Conservation (phyloP, 495 filamentous ascomycete species). For the Penicillium paradoxum region DNA sequence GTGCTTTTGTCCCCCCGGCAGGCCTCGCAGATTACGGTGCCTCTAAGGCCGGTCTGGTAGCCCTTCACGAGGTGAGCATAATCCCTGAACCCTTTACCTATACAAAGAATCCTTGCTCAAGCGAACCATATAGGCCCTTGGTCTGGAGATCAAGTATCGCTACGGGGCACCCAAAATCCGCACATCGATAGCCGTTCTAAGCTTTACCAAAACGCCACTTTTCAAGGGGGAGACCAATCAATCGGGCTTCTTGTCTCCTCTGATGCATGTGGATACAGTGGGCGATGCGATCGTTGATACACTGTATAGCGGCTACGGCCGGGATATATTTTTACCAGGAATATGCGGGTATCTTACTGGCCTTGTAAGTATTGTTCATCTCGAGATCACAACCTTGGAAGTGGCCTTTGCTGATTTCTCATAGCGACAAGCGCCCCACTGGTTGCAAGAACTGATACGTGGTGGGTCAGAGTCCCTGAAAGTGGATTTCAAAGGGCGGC, state of each 20-base stretch:
- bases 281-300: constrained; percentile 29
- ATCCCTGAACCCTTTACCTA: too few species aligned
- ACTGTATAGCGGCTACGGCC: constrained; percentile 29
- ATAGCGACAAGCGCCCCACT: constrained; percentile 18
- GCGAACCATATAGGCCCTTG: background rate
- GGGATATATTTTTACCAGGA: constrained; percentile 27
- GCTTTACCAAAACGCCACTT: constrained; percentile 33
- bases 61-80: constrained; percentile 56
- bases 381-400: background rate
- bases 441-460: constrained; percentile 16
- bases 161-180: constrained; percentile 29
- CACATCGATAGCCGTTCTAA: constrained; percentile 24
- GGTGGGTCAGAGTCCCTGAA: constrained; percentile 15
- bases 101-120: background rate
- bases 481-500: constrained; percentile 23
- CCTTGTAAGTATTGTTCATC: constrained; percentile 22
- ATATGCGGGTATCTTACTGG: constrained; percentile 29
- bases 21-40: constrained; percentile 58
- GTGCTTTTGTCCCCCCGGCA: constrained; percentile 63
- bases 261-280: constrained; percentile 35
- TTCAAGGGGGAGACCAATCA: constrained; percentile 24
- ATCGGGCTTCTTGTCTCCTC: constrained; percentile 27
- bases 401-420: background rate
- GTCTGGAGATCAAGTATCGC: background rate
- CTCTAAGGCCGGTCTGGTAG: constrained; percentile 67